Evolutionary conservation across 306 rosid genomes (phyloP).

Genomic region (Malus orientalis): DNA sequence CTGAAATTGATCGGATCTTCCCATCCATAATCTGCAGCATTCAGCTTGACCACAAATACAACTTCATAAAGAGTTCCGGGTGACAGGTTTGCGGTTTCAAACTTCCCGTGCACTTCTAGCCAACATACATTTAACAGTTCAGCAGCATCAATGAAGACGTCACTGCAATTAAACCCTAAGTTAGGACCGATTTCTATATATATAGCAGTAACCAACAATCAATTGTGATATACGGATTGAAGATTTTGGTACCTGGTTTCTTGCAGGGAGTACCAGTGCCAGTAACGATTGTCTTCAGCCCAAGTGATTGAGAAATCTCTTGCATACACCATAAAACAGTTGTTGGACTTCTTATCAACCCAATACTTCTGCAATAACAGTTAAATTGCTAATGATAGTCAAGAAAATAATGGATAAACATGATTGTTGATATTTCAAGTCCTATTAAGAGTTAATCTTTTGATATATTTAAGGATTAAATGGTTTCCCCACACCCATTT

Average conservation of each 20-base stretch:
- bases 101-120: slow-evolving; percentile 61
- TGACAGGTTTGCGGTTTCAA: slow-evolving; percentile 47
- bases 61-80: slow-evolving; percentile 46
- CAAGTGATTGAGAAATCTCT: slow-evolving; percentile 54
- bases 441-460: no score
- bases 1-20: slow-evolving; percentile 49
- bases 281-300: slow-evolving; percentile 36
- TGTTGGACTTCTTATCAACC: slow-evolving; percentile 37
- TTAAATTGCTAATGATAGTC: neutral
- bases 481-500: no score
- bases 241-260: slow-evolving; percentile 38
- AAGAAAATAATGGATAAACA: no score
- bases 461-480: no score
- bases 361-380: slow-evolving; percentile 25
- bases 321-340: slow-evolving; percentile 68
- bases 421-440: neutral
- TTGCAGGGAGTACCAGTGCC: slow-evolving; percentile 44
- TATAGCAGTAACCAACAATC: neutral
- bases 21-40: slow-evolving; percentile 49
- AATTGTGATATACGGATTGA: neutral
- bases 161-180: slow-evolving; percentile 31
- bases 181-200: neutral
- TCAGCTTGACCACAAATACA: slow-evolving; percentile 46
- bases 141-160: slow-evolving; percentile 36
- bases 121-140: slow-evolving; percentile 57